Conservation (phyloP, 2,329 filamentous ascomycete species). For the Cordyceps tenuipes region DNA sequence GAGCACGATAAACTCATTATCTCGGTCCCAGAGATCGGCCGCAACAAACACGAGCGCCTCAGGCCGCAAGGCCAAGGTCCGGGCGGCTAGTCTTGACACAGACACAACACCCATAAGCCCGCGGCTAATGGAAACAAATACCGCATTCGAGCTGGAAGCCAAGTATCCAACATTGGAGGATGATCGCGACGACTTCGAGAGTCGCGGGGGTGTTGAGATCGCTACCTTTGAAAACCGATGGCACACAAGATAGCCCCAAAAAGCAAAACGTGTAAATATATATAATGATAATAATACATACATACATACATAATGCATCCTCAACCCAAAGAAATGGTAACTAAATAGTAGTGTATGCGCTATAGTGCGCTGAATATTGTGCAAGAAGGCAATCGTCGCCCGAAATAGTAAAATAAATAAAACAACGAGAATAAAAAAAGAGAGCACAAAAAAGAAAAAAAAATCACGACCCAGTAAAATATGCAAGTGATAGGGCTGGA, state of each 20-base stretch:
- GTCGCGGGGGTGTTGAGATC: neutral
- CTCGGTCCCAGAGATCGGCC: neutral
- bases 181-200: neutral
- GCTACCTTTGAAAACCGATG: neutral
- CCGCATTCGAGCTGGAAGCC: conserved; percentile 6
- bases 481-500: neutral
- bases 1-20: neutral
- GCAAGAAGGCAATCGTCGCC: neutral
- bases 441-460: neutral
- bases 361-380: neutral
- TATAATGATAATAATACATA: neutral
- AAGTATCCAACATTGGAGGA: conserved; percentile 8
- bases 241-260: neutral
- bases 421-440: no score
- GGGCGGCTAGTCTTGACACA: neutral
- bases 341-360: neutral
- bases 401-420: neutral
- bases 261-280: neutral
- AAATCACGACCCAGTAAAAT: neutral
- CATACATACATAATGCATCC: neutral
- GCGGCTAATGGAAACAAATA: neutral
- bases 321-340: neutral
- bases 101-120: neutral
- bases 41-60: neutral
- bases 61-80: neutral